Percentiles rank a stretch among this genome's conserved stretches.
Evolutionary conservation across 1,139 yeast genomes (phyloP).

Genomic region (Candida freyschussii): DNA sequence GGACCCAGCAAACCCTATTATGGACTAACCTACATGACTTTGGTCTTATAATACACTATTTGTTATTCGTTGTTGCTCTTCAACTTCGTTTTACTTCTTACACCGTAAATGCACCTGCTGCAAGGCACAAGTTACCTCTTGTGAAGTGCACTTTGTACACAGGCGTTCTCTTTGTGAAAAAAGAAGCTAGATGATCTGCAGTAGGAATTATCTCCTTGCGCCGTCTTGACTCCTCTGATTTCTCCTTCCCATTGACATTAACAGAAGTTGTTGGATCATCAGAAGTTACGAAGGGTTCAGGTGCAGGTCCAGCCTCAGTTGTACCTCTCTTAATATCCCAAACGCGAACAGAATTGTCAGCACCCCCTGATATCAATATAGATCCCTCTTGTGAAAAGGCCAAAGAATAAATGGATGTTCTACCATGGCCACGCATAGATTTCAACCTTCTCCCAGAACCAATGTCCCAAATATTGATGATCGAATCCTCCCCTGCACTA

Average conservation of each 20-base stretch:
- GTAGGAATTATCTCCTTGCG: conserved; percentile 73
- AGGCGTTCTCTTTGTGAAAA: conserved; percentile 90
- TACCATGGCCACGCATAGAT: conserved; percentile 86
- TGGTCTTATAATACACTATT: too few species aligned
- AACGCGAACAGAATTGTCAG: conserved; percentile 87
- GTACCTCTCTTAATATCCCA: conserved; percentile 94
- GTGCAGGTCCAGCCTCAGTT: conserved; percentile 73
- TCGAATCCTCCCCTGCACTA: conserved; percentile 90
- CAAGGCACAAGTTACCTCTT: conserved; percentile 81
- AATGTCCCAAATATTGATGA: conserved; percentile 89
- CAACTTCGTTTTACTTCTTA: conserved; percentile 23
- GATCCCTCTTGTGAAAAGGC: conserved; percentile 85
- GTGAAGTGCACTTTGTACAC: conserved; percentile 92
- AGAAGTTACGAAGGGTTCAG: conserved; percentile 55
- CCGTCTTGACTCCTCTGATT: conserved; percentile 43
- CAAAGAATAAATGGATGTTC: conserved; percentile 78
- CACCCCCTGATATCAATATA: conserved; percentile 86
- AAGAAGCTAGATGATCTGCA: conserved; percentile 88
- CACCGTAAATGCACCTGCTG: conserved; percentile 78
- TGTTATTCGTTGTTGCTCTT: too few species aligned
- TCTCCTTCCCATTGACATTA: conserved; percentile 32
- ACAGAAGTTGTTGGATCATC: conserved; percentile 33
- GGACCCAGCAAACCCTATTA: conserved; percentile 78
- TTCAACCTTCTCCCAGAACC: conserved; percentile 87
- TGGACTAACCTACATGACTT: too few species aligned